Base-by-base conservation (phyloP, 2,329 filamentous ascomycete genomes). In the Aspergillus nomiae region DNA sequence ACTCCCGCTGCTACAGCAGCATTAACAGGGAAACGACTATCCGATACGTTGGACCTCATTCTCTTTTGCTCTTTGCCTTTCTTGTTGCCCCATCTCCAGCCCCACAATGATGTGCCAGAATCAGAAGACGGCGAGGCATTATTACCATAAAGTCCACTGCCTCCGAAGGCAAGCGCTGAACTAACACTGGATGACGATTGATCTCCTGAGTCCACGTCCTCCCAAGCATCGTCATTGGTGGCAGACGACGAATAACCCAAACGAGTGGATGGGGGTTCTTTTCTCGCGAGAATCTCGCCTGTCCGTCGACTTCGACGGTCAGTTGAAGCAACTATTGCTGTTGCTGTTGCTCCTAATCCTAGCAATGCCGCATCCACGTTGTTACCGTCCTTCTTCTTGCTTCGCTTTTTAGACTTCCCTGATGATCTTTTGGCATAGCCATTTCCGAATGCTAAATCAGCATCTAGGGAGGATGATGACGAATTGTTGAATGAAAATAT, bases 401-500 rank as follows among this genome's bases (percentile, higher is more conserved):
- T 72, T 45, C 58, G 67, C 60, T 68, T 71, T 26, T 69, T 72
- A 56, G 78, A 76, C 64, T 82, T 82, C 54, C 69, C 71, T 16
- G 70, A 61, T 16, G 71, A 64, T 46, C 75, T 76, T 41, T 73
- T 76, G 2, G 78, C 63, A 41, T 76, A 89, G 19, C 87, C 88
- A 60, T 79, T 83, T 11, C 89, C 89, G 72, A 90, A 91, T 11
- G 89, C 89, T 64, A 91, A 78, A 71, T 92, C 89, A 24, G 85
- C 86, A 74, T 90, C 87, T 60, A 90, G 81, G 0, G 88, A 90
- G 0, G 88, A 90, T 2, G 87, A 89, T 1, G 88, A 91, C 2
- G 86, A 89, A 69, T 88, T 90, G 60, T 80, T 82, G 69, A 87
- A 84, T 61, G 83, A 84, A 48, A 89, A 82, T 59, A 90, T 83